Base-by-base conservation (phyloP, 176 grass and related monocot species). In the Oryza longistaminata region DNA sequence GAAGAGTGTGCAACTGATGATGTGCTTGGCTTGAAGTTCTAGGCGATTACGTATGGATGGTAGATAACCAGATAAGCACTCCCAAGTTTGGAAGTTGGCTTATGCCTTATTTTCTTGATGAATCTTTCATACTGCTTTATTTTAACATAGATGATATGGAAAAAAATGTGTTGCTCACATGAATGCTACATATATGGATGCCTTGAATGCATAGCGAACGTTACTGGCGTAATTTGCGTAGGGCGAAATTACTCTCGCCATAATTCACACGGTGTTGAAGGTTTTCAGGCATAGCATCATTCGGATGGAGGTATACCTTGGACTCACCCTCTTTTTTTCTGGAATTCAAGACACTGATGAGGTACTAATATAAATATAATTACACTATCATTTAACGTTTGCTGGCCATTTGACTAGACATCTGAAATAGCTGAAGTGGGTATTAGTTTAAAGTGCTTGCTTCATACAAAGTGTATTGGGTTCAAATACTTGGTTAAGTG, bases 81-180 rank as follows among this genome's bases (percentile, higher is more conserved):
- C 78, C 87, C 50, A 27, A 66, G 4, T 62, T 88, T 88, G 61
- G 76, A 83, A 46, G 58, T 35, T 73, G 78, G 75, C 60, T 74
- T 31, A 2, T 60, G 9, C 29, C 21, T 21, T 74, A 39, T 49
- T 34, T 68, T 68, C 60, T 14, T 74, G 25, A 37, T 12, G 39
- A 70, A 88, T 79, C 68, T 68, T 88, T 34, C 79, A n/a, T 16
- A 55, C 34, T 25, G 8, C 17, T 2, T 33, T 11, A 7, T 10
- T 14, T 49, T 1, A 35, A n/a, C 8, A 39, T 42, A 46, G 2
- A 22, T 58, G 9, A n/a, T 66, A 12, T 24, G 16, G 7, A 21
- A 58, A 46, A 46, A 16, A 58, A 19, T 21, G 2, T 58, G 19
- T 21, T 58, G 19, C 53, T 17, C n/a, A n/a, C 17, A 58, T 58